A percentile compares a stretch with the other conserved stretches of the same genome.
phyloP scores from a whole-genome alignment of 148 eudicot genomes.

The Chenopodium formosanum region DNA sequence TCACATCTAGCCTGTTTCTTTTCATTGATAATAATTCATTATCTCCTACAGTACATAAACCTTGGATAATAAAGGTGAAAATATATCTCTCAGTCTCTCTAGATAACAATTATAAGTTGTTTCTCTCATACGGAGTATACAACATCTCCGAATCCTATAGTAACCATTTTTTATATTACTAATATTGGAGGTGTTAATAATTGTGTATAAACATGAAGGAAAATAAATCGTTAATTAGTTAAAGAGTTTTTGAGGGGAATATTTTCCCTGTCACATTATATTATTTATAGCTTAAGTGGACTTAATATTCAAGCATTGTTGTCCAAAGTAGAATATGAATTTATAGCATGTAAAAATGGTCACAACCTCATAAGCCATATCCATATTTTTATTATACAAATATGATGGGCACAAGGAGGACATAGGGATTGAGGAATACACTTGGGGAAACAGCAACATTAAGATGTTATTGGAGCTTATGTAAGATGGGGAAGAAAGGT shows the following conservation, averaged over 20 bases:
- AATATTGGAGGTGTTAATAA: neutral
- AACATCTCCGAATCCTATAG: neutral
- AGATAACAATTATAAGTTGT: no score
- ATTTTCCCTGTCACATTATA: neutral
- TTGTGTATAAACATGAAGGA: neutral
- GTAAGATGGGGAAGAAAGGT: neutral
- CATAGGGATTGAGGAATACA: neutral
- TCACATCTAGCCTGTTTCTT: neutral
- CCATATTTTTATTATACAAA: neutral
- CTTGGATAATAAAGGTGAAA: no score
- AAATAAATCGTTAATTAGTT: neutral
- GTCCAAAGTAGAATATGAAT: neutral
- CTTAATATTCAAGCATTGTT: neutral
- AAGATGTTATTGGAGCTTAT: neutral
- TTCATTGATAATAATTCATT: no score
- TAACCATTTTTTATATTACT: neutral
- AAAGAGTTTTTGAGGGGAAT: neutral
- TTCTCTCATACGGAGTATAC: no score
- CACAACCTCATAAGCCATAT: neutral
- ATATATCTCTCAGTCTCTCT: neutral
- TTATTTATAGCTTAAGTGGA: neutral
- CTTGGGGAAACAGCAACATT: neutral
- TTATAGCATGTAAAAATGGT: neutral
- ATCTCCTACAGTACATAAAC: no score
- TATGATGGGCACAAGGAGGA: neutral